phyloP scores from a whole-genome alignment of 176 grass and related monocot species.

The Triticum timopheevii region DNA sequence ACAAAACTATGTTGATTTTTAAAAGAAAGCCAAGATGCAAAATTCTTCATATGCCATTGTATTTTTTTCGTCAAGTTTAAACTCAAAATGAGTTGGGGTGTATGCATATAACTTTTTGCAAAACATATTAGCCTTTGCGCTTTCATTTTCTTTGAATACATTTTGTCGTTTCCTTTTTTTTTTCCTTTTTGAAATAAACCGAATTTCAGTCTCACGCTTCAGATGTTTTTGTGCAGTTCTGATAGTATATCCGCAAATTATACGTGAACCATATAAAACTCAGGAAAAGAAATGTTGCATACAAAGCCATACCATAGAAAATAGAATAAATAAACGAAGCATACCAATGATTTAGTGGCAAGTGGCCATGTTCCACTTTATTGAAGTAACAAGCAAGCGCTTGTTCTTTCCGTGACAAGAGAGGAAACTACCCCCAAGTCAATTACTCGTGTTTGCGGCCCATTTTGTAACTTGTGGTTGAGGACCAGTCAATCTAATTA shows the following conservation, averaged over 20 bases:
- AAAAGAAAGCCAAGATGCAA: too few relatives aligned
- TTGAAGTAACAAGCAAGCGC: neutral
- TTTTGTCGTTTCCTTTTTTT: neutral
- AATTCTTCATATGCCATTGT: too few relatives aligned
- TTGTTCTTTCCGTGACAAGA: neutral
- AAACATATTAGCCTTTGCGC: neutral
- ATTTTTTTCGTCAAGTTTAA: neutral
- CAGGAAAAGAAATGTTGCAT: too few relatives aligned
- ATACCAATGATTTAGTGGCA: neutral
- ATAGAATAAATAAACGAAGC: too few relatives aligned
- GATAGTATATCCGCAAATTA: too few relatives aligned
- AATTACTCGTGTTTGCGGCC: neutral
- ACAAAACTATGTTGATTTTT: too few relatives aligned
- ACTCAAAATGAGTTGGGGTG: neutral
- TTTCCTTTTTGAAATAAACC: neutral
- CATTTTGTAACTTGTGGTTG: too few relatives aligned
- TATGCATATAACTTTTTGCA: neutral
- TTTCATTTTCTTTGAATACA: neutral
- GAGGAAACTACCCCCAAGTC: neutral
- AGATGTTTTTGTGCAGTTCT: neutral
- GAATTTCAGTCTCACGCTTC: neutral
- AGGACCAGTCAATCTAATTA: too few relatives aligned
- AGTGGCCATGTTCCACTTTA: neutral
- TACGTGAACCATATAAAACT: too few relatives aligned
- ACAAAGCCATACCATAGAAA: too few relatives aligned